Conservation (phyloP, 2,329 filamentous ascomycete genomes). For the Eurotiales sp. region DNA sequence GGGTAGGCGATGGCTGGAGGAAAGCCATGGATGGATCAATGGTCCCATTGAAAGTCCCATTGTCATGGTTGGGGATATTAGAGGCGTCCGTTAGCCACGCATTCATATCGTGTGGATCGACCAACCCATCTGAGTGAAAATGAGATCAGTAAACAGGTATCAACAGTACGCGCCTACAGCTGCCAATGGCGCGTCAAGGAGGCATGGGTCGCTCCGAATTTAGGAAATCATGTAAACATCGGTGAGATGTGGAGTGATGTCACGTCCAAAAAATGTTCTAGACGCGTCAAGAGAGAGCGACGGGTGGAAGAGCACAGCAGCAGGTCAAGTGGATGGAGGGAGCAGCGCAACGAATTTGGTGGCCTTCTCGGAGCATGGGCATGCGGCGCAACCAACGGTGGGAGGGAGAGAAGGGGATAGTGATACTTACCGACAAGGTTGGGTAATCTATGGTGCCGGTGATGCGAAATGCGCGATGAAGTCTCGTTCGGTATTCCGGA, state of each 20-base stretch:
- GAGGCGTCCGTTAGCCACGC: slow-evolving; percentile 49
- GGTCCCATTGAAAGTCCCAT: slow-evolving; percentile 46
- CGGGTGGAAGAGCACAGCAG: too few species aligned
- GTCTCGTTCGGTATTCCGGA: slow-evolving; percentile 32
- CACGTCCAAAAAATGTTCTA: slow-evolving; percentile 17
- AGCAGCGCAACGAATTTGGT: too few species aligned
- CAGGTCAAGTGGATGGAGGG: too few species aligned
- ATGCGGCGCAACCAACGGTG: too few species aligned
- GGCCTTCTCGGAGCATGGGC: too few species aligned
- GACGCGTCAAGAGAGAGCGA: slow-evolving; percentile 25
- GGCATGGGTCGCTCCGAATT: not conserved
- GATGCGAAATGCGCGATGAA: slow-evolving; percentile 28
- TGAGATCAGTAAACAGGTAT: slow-evolving; percentile 24
- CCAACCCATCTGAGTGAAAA: slow-evolving; percentile 43
- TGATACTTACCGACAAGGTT: slow-evolving; percentile 43
- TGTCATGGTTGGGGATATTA: slow-evolving; percentile 46
- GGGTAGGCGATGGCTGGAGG: slow-evolving; percentile 43
- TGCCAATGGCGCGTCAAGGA: slow-evolving; percentile 4
- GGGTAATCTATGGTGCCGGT: slow-evolving; percentile 36
- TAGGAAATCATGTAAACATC: not conserved
- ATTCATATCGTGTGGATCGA: slow-evolving; percentile 48
- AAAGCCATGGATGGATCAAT: slow-evolving; percentile 48
- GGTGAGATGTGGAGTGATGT: slow-evolving; percentile 9
- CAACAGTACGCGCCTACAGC: slow-evolving; percentile 8
- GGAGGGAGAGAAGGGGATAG: slow-evolving; percentile 14